Conservation (phyloP, 306 rosid species). For the Begonia loranthoides region DNA sequence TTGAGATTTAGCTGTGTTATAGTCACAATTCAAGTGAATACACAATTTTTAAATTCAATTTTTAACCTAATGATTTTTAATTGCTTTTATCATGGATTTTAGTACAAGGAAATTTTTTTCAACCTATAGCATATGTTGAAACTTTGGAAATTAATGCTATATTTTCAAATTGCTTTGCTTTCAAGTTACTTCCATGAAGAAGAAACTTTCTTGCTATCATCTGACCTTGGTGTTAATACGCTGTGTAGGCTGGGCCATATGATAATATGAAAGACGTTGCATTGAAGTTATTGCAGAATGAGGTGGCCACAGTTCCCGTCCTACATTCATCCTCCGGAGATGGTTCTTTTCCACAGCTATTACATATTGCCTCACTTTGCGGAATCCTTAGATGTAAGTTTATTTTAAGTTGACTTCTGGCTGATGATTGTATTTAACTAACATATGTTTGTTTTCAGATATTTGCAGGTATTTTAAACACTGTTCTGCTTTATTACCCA, state of each 20-base stretch:
- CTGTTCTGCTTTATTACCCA: conserved; percentile 65
- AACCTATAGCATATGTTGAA: no score
- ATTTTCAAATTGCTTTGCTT: no score
- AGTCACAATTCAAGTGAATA: neutral
- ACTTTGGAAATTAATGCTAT: no score
- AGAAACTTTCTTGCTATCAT: neutral
- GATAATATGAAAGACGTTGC: conserved; percentile 86
- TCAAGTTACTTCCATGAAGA: neutral
- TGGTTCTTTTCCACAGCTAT: conserved; percentile 82
- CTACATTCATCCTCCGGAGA: conserved; percentile 69
- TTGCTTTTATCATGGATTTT: no score
- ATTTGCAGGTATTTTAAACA: conserved; percentile 91
- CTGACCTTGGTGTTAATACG: neutral
- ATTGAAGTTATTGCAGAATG: conserved; percentile 67
- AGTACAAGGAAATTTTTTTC: no score
- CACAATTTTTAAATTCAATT: neutral
- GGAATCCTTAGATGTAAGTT: conserved; percentile 79
- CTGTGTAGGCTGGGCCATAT: conserved; percentile 70
- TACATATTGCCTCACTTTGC: conserved; percentile 91
- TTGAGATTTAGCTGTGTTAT: neutral
- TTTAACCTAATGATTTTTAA: neutral
- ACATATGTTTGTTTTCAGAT: conserved; percentile 54
- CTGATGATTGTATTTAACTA: conserved; percentile 18
- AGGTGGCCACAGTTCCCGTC: conserved; percentile 81
- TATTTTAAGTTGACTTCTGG: neutral